Evolutionary conservation across 1,284 basidiomycete genomes (phyloP).

Genomic region (Xerocomus minutiporus): DNA sequence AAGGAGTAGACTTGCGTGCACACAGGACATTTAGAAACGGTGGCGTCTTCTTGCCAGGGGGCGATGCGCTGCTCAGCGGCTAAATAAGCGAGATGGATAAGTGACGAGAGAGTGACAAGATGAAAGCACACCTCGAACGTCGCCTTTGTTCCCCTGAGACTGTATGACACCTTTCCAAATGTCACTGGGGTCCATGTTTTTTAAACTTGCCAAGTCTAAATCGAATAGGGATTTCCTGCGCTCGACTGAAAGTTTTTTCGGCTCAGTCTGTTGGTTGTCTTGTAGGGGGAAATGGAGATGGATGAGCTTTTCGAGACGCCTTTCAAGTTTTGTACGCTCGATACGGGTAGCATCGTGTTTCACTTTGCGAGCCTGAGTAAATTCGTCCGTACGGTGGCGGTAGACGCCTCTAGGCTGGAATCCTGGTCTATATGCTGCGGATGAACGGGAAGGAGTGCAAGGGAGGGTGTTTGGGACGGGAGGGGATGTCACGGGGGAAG

Average conservation of each 20-base stretch:
- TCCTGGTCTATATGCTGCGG: constrained; percentile 59
- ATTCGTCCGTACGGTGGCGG: constrained; percentile 73
- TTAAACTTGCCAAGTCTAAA: constrained; percentile 48
- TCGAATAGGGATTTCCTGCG: constrained; percentile 64
- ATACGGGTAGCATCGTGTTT: constrained; percentile 61
- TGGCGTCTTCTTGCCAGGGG: constrained; percentile 87
- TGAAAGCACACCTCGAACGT: constrained; percentile 51
- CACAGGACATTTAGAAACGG: constrained; percentile 75
- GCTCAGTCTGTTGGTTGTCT: constrained; percentile 19
- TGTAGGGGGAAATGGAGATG: constrained; percentile 69
- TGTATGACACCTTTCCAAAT: constrained; percentile 57
- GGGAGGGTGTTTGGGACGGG: constrained; percentile 17
- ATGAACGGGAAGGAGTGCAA: constrained; percentile 24
- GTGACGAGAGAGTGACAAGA: constrained; percentile 1
- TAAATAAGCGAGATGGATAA: constrained; percentile 28
- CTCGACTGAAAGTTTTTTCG: constrained; percentile 16
- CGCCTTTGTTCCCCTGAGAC: constrained; percentile 44
- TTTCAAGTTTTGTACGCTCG: constrained; percentile 75
- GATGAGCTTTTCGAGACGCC: constrained; percentile 83
- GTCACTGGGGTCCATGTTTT: constrained; percentile 56
- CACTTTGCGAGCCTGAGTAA: constrained; percentile 52
- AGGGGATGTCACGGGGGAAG: constrained; percentile 30
- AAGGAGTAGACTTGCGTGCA: constrained; percentile 63
- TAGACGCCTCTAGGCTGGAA: constrained; percentile 68
- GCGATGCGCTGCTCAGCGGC: constrained; percentile 90